A percentile compares a stretch with the other conserved stretches of the same genome.
phyloP scores from a whole-genome alignment of 192 early-diverging fungal genomes.

The Linderina pennispora region DNA sequence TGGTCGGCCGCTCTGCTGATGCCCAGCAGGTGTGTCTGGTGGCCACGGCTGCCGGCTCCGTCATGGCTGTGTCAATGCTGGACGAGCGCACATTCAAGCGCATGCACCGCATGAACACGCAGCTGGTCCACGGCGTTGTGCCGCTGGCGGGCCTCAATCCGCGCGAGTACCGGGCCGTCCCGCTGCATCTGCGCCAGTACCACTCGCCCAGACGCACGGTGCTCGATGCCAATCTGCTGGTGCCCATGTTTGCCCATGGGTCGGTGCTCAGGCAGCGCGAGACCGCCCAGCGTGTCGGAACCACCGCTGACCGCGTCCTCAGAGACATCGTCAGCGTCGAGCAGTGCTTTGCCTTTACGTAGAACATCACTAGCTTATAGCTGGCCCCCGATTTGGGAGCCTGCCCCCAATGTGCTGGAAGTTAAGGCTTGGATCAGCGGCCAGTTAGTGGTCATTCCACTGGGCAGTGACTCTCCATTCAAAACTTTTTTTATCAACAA shows the following conservation, averaged over 20 bases:
- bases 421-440: no score
- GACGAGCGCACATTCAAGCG: slow-evolving; percentile 93
- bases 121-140: slow-evolving; percentile 74
- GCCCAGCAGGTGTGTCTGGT: slow-evolving; percentile 48
- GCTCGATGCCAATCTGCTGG: slow-evolving; percentile 82
- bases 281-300: slow-evolving; percentile 85
- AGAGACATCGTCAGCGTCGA: slow-evolving; percentile 32
- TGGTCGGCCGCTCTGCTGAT: slow-evolving; percentile 31
- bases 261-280: slow-evolving; percentile 70
- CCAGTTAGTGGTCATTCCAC: no score
- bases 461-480: no score
- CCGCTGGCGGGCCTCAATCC: slow-evolving; percentile 91
- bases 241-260: slow-evolving; percentile 59
- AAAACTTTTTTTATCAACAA: no score
- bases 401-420: no score
- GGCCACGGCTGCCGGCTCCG: slow-evolving; percentile 18
- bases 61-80: slow-evolving; percentile 49
- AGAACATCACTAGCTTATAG: no score
- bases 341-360: slow-evolving; percentile 14
- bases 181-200: slow-evolving; percentile 58
- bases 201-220: slow-evolving; percentile 71
- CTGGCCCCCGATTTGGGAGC: no score
- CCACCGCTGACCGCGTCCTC: slow-evolving; percentile 66
- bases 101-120: slow-evolving; percentile 73
- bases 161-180: slow-evolving; percentile 65